These are phyloP conservation scores for Cladophialophora chaetospira DNA, from an alignment of 2,329 filamentous ascomycete species.

Conservation along the genomic window DNA sequence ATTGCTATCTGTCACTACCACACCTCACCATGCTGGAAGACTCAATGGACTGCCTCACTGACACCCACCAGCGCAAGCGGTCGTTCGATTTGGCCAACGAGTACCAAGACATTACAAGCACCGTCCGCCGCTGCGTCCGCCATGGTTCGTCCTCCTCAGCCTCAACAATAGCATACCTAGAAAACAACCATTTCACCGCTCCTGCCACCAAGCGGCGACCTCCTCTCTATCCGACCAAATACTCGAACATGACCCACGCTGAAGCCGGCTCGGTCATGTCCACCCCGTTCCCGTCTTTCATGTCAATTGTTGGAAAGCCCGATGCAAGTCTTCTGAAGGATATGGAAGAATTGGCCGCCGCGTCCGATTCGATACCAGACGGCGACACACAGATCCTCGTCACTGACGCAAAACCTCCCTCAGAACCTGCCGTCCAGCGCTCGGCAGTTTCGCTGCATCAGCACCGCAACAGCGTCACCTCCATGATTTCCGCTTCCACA, in stretches of 20 bases:
- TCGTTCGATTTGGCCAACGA: conserved; percentile 31
- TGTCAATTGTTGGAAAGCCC: conserved; percentile 31
- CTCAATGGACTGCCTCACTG: conserved; percentile 24
- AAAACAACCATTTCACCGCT: conserved; percentile 14
- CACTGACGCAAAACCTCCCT: conserved; percentile 20
- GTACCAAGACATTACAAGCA: conserved; percentile 13
- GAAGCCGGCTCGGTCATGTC: conserved; percentile 31
- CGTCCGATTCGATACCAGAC: conserved; percentile 20
- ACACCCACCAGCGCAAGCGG: conserved; percentile 32
- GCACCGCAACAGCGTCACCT: conserved; percentile 48
- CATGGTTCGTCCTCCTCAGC: conserved; percentile 21
- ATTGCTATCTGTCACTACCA: conserved; percentile 4
- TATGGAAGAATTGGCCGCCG: conserved; percentile 21
- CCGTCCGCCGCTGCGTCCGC: conserved; percentile 14
- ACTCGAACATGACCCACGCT: conserved; percentile 32
- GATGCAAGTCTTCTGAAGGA: conserved; percentile 21
- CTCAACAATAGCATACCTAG: conserved; percentile 16
- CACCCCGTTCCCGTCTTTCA: conserved; percentile 33
- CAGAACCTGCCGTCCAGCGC: conserved; percentile 6
- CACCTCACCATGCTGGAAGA: conserved; percentile 19
- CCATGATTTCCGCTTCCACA: conserved; percentile 71
- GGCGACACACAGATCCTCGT: conserved; percentile 25
- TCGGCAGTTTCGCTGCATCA: conserved; percentile 32
- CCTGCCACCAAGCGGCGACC: conserved; percentile 28
- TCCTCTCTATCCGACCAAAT: conserved; percentile 18